Base-by-base conservation (phyloP, 495 filamentous ascomycete genomes). In the Entonaema liquescens region DNA sequence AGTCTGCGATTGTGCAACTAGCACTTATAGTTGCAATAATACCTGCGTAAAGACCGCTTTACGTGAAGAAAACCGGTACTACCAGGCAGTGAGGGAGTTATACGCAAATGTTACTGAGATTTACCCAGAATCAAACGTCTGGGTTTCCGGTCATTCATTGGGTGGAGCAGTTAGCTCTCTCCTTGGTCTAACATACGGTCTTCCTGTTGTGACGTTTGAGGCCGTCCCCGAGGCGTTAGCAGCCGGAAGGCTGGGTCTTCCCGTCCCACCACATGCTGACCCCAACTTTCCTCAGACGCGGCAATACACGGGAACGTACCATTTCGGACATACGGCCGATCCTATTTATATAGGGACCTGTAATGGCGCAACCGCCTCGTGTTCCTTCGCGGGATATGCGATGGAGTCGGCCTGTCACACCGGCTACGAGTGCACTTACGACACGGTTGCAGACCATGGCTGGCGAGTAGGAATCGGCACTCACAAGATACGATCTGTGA, bases 291-390 rank as follows among this genome's bases (percentile, higher is more conserved):
- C 92, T 8, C 91, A 95, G 67, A 83, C 84, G 3, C 85, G 93
- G 12, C 80, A 85, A 56, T 86, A 86, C 71, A 96, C 92, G 2
- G 95, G 93, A 2, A 83, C 90, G n/a, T 97, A 88, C 72, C 96
- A 99, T 79, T 93, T 98, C 75, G 95, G 95, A 6, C 93, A 98
- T 76, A 98, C 93, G 5, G 95, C 96, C 7, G 95, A 99, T 79
- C 95, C 95, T 0, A 87, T 99, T 5, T 99, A 90, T 76, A 93
- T 98, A 85, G 95, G 95, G 29, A 91, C 90, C 9, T 99, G 95
- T 79, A 97, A 97, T 76, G 92, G 91, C 35, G 92, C 92, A 15
- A 93, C 91, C 26, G 92, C 94, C 12, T 85, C 87, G 6, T 99
- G 95, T 77, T 94, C 93, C 17, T 90, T 95, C 73, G 94, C 87